Base-by-base conservation (phyloP, 2,329 filamentous ascomycete species). In the Chaetomium sp. region DNA sequence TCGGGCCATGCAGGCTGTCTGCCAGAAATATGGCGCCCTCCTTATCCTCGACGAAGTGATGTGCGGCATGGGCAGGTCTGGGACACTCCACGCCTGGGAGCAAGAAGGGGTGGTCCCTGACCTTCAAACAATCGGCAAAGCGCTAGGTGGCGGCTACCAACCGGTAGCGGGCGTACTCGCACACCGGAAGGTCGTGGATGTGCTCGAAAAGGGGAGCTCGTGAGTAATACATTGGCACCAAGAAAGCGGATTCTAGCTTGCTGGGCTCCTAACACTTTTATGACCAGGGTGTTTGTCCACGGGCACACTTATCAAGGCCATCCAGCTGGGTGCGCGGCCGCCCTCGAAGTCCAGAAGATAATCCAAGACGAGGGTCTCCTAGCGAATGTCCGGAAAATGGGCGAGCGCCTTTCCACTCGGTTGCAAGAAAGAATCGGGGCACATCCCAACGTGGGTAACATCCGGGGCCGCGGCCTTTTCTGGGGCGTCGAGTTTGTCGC, bases 21-120 rank as follows among this genome's bases (percentile, higher is more conserved):
- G 82, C 64, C 72, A 79, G 27, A 76, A 75, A 53, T 70, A 84
- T 55, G 79, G 77, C 1, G 76, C 78, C 0, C 71, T 85, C 2
- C 70, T 84, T 5, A 74, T 81, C n/a, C 59, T 81, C 0, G 80
- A 82, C 54, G 78, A 82, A 66, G 78, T 90, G 57, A 89, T 90
- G 86, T 85, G 79, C 49, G 85, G 85, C 8, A 80, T 81, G 69
- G 84, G 84, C 3, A 76, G 84, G 3, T 78, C 76, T 0, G 84
- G 83, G 0, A 80, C 74, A 5, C 69, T 87, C 61, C 79, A 88
- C 68, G 80, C 82, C 0, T 87, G 80, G 78, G 75, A 87, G 64
- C 77, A 84, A 47, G 79, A 85, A 49, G 73, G 73, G n/a, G 71
- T 81, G 1, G 71, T 71, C 1, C 81, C 80, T 0, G 84, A 88